Evolutionary conservation across 192 early-diverging fungal species (phyloP).

Genomic region (Umbelopsis ramanniana): DNA sequence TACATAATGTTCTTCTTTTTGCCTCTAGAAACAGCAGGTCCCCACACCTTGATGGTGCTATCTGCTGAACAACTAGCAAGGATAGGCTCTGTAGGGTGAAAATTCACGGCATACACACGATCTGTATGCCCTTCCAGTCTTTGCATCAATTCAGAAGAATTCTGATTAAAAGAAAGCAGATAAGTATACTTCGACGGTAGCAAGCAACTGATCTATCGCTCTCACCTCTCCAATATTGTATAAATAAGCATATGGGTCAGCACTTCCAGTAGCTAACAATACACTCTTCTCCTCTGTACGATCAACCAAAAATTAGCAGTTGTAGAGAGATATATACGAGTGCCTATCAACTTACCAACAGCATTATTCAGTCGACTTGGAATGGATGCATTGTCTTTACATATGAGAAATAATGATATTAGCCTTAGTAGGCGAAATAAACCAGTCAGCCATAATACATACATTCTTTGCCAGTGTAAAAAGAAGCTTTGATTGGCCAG

Average conservation of each 20-base stretch:
- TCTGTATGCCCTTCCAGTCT: constrained; percentile 92
- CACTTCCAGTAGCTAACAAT: constrained; percentile 79
- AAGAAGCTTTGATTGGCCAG: constrained; percentile 94
- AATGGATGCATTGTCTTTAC: constrained; percentile 40
- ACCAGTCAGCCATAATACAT: constrained; percentile 22
- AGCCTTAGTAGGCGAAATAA: neutral
- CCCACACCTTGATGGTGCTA: constrained; percentile 81
- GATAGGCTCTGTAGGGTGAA: constrained; percentile 87
- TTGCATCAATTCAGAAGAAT: constrained; percentile 68
- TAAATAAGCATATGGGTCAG: constrained; percentile 83
- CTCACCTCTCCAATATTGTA: constrained; percentile 65
- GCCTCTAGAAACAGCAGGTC: constrained; percentile 38
- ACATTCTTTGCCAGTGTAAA: constrained; percentile 75
- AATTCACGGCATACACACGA: constrained; percentile 89
- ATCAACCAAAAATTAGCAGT: no score
- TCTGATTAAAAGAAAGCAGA: constrained; percentile 27
- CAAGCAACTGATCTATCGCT: neutral
- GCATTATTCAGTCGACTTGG: constrained; percentile 28
- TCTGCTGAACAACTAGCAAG: constrained; percentile 86
- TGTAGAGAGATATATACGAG: no score
- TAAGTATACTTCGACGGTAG: neutral
- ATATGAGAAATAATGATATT: neutral
- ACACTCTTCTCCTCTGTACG: constrained; percentile 53
- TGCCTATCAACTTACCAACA: neutral
- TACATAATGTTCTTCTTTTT: constrained; percentile 41